These are phyloP conservation scores for Backusella sp. DNA, from an alignment of 192 early-diverging fungal genomes.

Conservation along the genomic window DNA sequence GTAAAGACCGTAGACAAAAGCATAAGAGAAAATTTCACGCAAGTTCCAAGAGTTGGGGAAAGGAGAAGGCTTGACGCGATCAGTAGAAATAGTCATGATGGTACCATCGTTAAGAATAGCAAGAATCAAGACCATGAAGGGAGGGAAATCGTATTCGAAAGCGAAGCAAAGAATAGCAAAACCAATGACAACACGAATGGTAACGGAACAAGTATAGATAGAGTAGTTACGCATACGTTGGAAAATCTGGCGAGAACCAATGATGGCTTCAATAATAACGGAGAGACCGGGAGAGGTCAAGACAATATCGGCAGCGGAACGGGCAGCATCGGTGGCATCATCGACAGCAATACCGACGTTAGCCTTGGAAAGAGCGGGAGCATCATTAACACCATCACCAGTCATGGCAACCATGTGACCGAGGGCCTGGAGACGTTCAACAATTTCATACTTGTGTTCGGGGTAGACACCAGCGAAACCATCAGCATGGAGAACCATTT, in stretches of 20 bases:
- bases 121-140: constrained; percentile 83
- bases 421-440: constrained; percentile 60
- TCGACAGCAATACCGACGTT: constrained; percentile 73
- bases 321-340: constrained; percentile 72
- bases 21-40: constrained; percentile 81
- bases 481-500: constrained; percentile 59
- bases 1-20: constrained; percentile 82
- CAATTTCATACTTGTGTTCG: constrained; percentile 68
- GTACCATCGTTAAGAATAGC: constrained; percentile 91
- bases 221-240: constrained; percentile 93
- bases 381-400: constrained; percentile 72
- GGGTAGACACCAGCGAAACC: constrained; percentile 65
- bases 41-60: constrained; percentile 87
- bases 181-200: constrained; percentile 72
- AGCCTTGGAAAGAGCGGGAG: constrained; percentile 67
- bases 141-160: constrained; percentile 80
- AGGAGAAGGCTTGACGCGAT: constrained; percentile 76
- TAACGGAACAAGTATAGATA: constrained; percentile 88
- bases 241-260: constrained; percentile 90
- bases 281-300: constrained; percentile 73
- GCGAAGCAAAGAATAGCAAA: constrained; percentile 71
- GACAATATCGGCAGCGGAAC: constrained; percentile 75
- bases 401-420: constrained; percentile 74
- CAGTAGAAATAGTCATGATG: constrained; percentile 87
- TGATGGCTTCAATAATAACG: constrained; percentile 89